Percentiles rank a stretch among this genome's conserved stretches.
Evolutionary conservation across 352 stramenopile species (phyloP).

Genomic region (Halophytophthora batemanensis): DNA sequence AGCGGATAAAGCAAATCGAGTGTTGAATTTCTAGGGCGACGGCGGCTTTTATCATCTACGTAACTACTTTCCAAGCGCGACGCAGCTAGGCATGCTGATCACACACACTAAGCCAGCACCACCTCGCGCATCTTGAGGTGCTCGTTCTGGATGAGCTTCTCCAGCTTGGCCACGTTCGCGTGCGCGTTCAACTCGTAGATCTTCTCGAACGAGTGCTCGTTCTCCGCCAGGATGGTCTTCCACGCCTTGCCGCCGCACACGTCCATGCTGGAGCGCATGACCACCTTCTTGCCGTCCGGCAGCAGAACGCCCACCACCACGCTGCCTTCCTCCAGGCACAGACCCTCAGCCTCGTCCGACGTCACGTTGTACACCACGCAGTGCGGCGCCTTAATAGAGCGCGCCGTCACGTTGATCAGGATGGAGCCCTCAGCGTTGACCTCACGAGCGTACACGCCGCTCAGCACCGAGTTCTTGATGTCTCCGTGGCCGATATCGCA

Average conservation of each 20-base stretch:
- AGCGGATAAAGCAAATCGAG: slow-evolving; percentile 18
- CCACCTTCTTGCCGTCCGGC: slow-evolving; percentile 88
- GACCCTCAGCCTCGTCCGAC: slow-evolving; percentile 83
- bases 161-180: slow-evolving; percentile 81
- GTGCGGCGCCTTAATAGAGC: slow-evolving; percentile 92
- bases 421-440: slow-evolving; percentile 94
- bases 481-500: slow-evolving; percentile 62
- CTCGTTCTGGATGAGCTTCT: slow-evolving; percentile 83
- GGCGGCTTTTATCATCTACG: slow-evolving; percentile 20
- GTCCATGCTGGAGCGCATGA: slow-evolving; percentile 90
- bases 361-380: slow-evolving; percentile 98
- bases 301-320: slow-evolving; percentile 94
- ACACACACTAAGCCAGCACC: slow-evolving; percentile 53
- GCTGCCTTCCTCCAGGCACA: slow-evolving; percentile 91
- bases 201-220: slow-evolving; percentile 94
- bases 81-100: neutral
- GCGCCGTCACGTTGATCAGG: slow-evolving; percentile 97
- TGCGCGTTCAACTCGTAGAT: slow-evolving; percentile 93
- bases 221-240: slow-evolving; percentile 91
- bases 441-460: slow-evolving; percentile 85
- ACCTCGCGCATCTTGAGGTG: slow-evolving; percentile 75
- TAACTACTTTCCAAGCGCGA: slow-evolving; percentile 22
- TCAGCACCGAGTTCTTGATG: slow-evolving; percentile 86
- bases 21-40: slow-evolving; percentile 31
- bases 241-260: slow-evolving; percentile 94